A percentile compares a stretch with the other conserved stretches of the same genome.
Evolutionary conservation across 202 grass and related monocot species (phyloP).

Genomic region (Setaria italica): DNA sequence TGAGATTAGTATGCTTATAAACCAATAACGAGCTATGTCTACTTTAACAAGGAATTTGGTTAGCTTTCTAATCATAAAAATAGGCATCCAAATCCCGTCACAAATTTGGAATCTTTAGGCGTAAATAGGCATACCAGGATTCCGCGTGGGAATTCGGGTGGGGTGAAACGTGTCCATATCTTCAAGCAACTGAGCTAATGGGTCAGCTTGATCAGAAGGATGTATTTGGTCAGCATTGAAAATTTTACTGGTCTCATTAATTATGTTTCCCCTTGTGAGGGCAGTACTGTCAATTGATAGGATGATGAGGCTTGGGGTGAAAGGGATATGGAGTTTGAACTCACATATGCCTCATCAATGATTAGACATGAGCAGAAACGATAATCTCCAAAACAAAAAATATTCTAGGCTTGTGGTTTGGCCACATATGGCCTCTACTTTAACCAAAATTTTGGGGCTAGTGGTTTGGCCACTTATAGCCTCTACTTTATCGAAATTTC

Average conservation of each 20-base stretch:
- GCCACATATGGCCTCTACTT: not conserved
- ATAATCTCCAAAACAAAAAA: too few relatives aligned
- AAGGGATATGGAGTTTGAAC: conserved; percentile 19
- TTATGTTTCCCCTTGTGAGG: not conserved
- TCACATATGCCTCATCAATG: not conserved
- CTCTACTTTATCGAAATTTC: not conserved
- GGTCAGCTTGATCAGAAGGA: not conserved
- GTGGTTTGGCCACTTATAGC: not conserved
- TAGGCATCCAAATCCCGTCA: too few relatives aligned
- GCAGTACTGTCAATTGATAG: conserved; percentile 15
- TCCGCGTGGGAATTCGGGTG: too few relatives aligned
- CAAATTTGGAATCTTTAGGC: too few relatives aligned
- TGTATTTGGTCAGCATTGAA: not conserved
- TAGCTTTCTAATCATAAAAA: too few relatives aligned
- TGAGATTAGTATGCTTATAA: too few relatives aligned
- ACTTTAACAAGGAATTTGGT: too few relatives aligned
- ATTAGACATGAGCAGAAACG: not conserved
- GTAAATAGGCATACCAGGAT: too few relatives aligned
- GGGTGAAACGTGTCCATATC: too few relatives aligned
- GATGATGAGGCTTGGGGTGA: conserved; percentile 25
- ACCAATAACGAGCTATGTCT: too few relatives aligned
- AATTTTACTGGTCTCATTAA: not conserved
- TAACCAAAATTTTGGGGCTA: too few relatives aligned
- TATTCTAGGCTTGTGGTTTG: not conserved
- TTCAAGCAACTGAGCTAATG: too few relatives aligned